phyloP scores from a whole-genome alignment of 148 eudicot genomes.

The Chenopodium berlandieri region DNA sequence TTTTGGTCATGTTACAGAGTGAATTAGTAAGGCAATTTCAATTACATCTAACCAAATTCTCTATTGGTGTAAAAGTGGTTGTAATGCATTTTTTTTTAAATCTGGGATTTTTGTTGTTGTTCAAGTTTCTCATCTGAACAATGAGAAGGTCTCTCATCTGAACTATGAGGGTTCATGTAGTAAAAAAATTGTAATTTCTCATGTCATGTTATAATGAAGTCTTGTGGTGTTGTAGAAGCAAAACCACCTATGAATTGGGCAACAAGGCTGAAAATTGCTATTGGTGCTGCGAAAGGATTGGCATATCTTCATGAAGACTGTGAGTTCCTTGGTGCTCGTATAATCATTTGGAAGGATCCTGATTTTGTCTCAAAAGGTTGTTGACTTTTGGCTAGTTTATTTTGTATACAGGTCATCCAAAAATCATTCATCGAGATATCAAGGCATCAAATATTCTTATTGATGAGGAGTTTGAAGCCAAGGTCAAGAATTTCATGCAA shows the following conservation, averaged over 20 bases:
- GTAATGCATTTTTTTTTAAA: not conserved
- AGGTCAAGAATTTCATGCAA: conserved; percentile 37
- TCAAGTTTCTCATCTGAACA: not conserved
- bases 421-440: conserved; percentile 84
- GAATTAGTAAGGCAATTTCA: not conserved
- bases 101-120: not conserved
- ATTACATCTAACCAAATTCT: too few relatives aligned
- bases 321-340: conserved; percentile 33
- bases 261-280: conserved; percentile 62
- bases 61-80: not conserved
- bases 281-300: conserved; percentile 77
- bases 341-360: not conserved
- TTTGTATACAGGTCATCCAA: conserved; percentile 60
- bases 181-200: not conserved
- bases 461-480: conserved; percentile 68
- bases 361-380: not conserved
- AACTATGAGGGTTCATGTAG: not conserved
- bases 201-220: conserved; percentile 1
- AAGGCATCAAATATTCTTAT: conserved; percentile 82
- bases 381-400: conserved; percentile 17
- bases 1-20: too few relatives aligned
- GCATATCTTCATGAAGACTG: conserved; percentile 78
- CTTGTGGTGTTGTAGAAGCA: conserved; percentile 36
- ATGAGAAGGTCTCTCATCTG: not conserved
- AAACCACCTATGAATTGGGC: conserved; percentile 53